Evolutionary conservation across 1,284 basidiomycete genomes (phyloP).

Genomic region (Heterobasidion irregulare): DNA sequence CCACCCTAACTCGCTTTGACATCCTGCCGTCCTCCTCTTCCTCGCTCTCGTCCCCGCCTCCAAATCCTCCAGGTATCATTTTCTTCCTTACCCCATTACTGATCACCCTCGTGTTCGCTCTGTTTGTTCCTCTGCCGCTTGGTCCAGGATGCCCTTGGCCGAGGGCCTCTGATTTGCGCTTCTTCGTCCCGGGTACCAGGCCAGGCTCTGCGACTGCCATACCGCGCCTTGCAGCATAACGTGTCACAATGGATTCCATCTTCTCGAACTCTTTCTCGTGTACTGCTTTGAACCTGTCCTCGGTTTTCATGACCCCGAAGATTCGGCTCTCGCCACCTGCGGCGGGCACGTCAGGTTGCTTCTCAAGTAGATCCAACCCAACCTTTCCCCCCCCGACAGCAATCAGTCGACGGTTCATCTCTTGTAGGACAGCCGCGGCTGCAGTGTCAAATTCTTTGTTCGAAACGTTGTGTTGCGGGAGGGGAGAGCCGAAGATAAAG

Average conservation of each 20-base stretch:
- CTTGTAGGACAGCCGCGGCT: conserved; percentile 58
- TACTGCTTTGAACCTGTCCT: conserved; percentile 44
- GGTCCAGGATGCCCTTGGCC: conserved; percentile 29
- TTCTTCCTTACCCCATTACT: conserved; percentile 37
- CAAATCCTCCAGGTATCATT: conserved; percentile 49
- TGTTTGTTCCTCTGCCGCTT: conserved; percentile 14
- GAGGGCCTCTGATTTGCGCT: conserved; percentile 32
- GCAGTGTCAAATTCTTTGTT: conserved; percentile 54
- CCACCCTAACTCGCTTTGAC: conserved; percentile 32
- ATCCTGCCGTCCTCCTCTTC: conserved; percentile 21
- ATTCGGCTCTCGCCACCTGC: neutral
- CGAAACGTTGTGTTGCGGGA: conserved; percentile 38
- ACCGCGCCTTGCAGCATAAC: conserved; percentile 44
- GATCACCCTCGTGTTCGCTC: conserved; percentile 30
- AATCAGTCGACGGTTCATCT: conserved; percentile 67
- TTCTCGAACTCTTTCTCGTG: conserved; percentile 60
- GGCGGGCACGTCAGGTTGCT: neutral
- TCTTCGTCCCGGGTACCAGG: conserved; percentile 18
- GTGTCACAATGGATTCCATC: conserved; percentile 69
- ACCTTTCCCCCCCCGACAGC: conserved; percentile 34
- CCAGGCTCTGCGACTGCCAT: conserved; percentile 8
- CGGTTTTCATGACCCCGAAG: neutral
- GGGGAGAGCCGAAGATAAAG: conserved; percentile 71
- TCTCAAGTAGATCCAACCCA: conserved; percentile 23
- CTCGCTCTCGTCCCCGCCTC: conserved; percentile 37